Base-by-base conservation (phyloP, 495 filamentous ascomycete species). In the Mytilinidion resinicola region DNA sequence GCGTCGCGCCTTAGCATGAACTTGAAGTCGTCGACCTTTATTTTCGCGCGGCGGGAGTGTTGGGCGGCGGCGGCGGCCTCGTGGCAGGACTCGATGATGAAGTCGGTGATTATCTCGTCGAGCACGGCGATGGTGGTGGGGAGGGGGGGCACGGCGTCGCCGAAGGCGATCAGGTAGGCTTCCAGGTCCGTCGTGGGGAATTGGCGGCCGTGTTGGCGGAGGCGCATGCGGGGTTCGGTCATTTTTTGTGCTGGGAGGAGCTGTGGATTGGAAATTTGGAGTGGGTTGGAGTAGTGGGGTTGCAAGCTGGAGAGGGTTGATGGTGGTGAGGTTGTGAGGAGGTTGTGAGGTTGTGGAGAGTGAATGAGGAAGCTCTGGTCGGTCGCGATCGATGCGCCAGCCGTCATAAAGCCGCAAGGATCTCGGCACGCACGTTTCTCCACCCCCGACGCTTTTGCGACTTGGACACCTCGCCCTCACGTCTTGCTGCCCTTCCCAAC, bases 1-100 rank as follows among this genome's bases (percentile, higher is more conserved):
- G 88, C 84, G 66, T 96, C 93, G 36, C 85, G 82, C 35, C 95
- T 83, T 53, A 96, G 82, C 34, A 88, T 88, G 67, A 93, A 97
- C 67, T 91, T 88, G 77, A 97, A 95, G 70, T 98, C 93, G 62
- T 98, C 93, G 56, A 96, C 87, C 68, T 98, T 98, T 74, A 96
- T 88, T 74, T 98, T 98, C 66, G 92, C 87, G 7, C 93, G 84
- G 3, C 89, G 84, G 2, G 86, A 82, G 70, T 93, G 84, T 65
- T 85, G 83, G 0, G 93, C 93, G 62, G 83, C 83, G 20, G 86
- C 81, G 25, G 88, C 85, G 5, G 93, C 92, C 52, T 87, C 86
- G 77, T 96, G 93, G 77, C 87, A 91, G 57, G 93, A 80, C 70
- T 91, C 89, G 57, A 93, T 83, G 56, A 79, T 77, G 69, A 70